phyloP scores from a whole-genome alignment of 768 basidiomycete species.

The Suillus lakei region DNA sequence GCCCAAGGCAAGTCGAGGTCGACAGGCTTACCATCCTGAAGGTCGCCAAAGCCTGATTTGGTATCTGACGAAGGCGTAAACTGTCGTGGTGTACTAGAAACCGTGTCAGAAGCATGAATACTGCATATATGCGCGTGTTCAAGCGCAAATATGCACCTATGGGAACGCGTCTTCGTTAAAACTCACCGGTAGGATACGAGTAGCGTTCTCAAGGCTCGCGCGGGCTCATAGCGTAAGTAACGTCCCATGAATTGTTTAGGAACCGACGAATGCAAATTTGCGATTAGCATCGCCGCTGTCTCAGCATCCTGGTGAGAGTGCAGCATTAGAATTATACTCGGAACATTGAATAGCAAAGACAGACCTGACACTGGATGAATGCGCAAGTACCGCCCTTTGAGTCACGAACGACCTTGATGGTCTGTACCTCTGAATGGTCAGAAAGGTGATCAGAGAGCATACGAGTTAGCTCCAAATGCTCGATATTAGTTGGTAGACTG shows the following conservation, averaged over 20 bases:
- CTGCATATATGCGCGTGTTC: constrained; percentile 18
- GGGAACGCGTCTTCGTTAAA: neutral
- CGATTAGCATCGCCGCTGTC: constrained; percentile 62
- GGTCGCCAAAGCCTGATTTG: constrained; percentile 6
- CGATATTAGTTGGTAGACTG: constrained; percentile 74
- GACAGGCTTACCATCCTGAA: constrained; percentile 33
- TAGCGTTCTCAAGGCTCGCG: constrained; percentile 75
- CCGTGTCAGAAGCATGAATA: neutral
- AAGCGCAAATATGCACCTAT: neutral
- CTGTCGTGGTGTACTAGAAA: constrained; percentile 1
- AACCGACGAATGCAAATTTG: constrained; percentile 56
- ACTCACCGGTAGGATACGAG: constrained; percentile 75
- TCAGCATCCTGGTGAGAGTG: constrained; percentile 50
- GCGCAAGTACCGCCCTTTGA: constrained; percentile 81
- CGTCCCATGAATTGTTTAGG: constrained; percentile 75
- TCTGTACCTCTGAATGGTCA: constrained; percentile 65
- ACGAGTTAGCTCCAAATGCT: constrained; percentile 62
- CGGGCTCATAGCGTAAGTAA: constrained; percentile 75
- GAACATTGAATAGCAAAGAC: constrained; percentile 17
- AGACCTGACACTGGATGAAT: constrained; percentile 85
- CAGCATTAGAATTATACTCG: constrained; percentile 4
- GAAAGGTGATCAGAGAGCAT: constrained; percentile 71
- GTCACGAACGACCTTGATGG: constrained; percentile 74
- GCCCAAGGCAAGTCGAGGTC: constrained; percentile 57
- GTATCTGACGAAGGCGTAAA: neutral